These are phyloP conservation scores for Cyberlindnera nakhonratchasimensis DNA, from an alignment of 805 yeast genomes.

Conservation along the genomic window DNA sequence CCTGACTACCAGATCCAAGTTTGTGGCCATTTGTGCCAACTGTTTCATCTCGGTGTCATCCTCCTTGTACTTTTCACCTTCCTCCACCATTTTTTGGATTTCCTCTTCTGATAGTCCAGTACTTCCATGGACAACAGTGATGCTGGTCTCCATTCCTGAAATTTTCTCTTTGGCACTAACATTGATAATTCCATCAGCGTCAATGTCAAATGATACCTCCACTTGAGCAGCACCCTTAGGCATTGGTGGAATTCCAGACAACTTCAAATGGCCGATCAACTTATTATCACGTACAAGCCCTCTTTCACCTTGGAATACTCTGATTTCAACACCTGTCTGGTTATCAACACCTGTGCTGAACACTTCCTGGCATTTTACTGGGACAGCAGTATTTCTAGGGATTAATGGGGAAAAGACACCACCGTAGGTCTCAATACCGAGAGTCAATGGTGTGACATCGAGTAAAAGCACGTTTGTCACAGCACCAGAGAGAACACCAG, in stretches of 20 bases:
- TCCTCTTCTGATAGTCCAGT: constrained; percentile 70
- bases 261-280: constrained; percentile 68
- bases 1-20: constrained; percentile 72
- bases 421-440: constrained; percentile 83
- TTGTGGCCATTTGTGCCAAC: constrained; percentile 68
- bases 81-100: constrained; percentile 57
- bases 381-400: constrained; percentile 74
- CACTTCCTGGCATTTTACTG: constrained; percentile 67
- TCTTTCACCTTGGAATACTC: constrained; percentile 80
- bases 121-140: constrained; percentile 60
- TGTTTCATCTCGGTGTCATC: constrained; percentile 57
- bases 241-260: constrained; percentile 68
- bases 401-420: constrained; percentile 79
- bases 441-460: constrained; percentile 79
- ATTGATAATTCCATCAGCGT: constrained; percentile 80
- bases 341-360: constrained; percentile 83
- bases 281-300: constrained; percentile 75
- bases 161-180: constrained; percentile 80
- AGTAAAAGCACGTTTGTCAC: constrained; percentile 71
- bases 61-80: constrained; percentile 60
- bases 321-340: constrained; percentile 78
- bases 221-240: constrained; percentile 82
- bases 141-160: constrained; percentile 72
- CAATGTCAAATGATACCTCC: constrained; percentile 72
- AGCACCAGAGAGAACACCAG: constrained; percentile 81